phyloP scores from a whole-genome alignment of 1,284 basidiomycete species.

The Cystobasidium pallidum region DNA sequence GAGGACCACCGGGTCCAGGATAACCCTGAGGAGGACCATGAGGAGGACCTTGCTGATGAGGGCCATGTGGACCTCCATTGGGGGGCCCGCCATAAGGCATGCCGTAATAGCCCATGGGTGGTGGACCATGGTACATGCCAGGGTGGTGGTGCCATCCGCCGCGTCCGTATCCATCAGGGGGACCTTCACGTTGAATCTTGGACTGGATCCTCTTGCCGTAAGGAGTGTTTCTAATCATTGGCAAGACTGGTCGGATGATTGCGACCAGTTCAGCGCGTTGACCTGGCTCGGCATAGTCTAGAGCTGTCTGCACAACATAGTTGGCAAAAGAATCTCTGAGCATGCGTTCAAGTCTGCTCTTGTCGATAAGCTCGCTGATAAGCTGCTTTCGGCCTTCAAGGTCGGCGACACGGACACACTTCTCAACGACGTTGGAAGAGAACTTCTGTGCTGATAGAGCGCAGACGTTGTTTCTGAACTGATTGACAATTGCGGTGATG shows the following conservation, averaged over 20 bases:
- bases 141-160: constrained; percentile 41
- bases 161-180: constrained; percentile 44
- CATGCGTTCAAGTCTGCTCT: constrained; percentile 91
- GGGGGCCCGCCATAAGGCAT: constrained; percentile 41
- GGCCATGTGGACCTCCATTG: constrained; percentile 10
- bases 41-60: constrained; percentile 26
- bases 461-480: constrained; percentile 97
- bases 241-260: constrained; percentile 74
- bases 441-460: constrained; percentile 98
- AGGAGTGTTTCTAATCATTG: constrained; percentile 89
- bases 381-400: constrained; percentile 90
- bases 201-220: constrained; percentile 98
- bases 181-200: constrained; percentile 69
- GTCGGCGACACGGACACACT: constrained; percentile 98
- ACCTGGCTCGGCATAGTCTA: constrained; percentile 88
- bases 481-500: constrained; percentile 95
- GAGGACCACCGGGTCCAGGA: constrained; percentile 29
- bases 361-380: constrained; percentile 93
- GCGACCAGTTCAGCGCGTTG: constrained; percentile 81
- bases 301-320: constrained; percentile 70
- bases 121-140: constrained; percentile 38
- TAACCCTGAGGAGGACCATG: constrained; percentile 25
- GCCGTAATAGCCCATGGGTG: constrained; percentile 43
- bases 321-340: constrained; percentile 72
- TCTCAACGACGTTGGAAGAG: constrained; percentile 75